Conservation (phyloP, 2,329 filamentous ascomycete species). For the Epichloe elymi region DNA sequence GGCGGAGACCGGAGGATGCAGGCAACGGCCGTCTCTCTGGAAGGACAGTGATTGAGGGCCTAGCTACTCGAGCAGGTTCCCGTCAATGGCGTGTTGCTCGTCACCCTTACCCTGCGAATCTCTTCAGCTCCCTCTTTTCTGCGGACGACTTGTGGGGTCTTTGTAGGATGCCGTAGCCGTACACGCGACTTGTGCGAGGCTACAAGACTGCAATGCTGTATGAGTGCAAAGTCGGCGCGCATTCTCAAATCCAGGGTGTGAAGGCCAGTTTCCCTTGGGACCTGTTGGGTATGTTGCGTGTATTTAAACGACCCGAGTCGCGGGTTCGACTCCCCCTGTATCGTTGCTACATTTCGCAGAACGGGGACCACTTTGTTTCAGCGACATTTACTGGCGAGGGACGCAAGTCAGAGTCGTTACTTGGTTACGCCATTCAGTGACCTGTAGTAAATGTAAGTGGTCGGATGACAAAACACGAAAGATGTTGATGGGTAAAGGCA, state of each 20-base stretch:
- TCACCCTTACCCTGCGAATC: not conserved
- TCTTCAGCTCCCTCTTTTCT: not conserved
- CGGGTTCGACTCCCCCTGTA: not conserved
- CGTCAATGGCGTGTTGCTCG: not conserved
- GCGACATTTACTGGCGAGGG: not conserved
- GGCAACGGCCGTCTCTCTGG: not conserved
- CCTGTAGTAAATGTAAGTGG: not conserved
- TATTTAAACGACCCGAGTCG: not conserved
- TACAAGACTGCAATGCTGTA: not conserved
- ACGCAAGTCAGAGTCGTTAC: conserved; percentile 36
- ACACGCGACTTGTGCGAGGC: not conserved
- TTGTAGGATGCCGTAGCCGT: not conserved
- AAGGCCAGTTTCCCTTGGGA: not conserved
- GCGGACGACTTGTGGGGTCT: not conserved
- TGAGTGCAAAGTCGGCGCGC: not conserved
- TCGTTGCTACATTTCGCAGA: not conserved
- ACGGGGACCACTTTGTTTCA: conserved; percentile 1
- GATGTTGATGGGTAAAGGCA: too few species aligned
- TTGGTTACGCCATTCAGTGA: conserved; percentile 15
- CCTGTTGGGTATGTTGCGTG: not conserved
- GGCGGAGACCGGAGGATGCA: not conserved
- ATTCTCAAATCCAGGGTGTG: not conserved
- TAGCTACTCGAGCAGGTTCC: not conserved
- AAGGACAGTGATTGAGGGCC: conserved; percentile 1
- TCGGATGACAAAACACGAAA: too few species aligned